A percentile compares a stretch with the other conserved stretches of the same genome.
phyloP scores from a whole-genome alignment of 129 eudicot genomes.

The Cynara cardunculus region DNA sequence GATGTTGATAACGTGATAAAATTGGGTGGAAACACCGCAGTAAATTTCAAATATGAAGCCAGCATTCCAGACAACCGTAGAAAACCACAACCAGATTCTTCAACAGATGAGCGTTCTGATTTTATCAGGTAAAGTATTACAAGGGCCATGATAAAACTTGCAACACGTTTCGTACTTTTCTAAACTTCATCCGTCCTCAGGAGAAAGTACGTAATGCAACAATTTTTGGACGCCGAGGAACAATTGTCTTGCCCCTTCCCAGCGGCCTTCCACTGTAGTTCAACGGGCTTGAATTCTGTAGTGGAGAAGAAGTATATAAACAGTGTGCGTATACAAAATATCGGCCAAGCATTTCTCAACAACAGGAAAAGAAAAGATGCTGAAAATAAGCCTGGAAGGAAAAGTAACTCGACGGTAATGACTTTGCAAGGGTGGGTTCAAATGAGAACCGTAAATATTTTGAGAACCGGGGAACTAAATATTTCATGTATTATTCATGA shows the following conservation, averaged over 20 bases:
- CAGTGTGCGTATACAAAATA: conserved; percentile 40
- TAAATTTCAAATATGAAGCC: conserved; percentile 75
- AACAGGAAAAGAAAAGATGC: conserved; percentile 64
- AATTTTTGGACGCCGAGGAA: conserved; percentile 49
- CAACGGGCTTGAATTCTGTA: conserved; percentile 30
- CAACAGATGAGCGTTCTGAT: conserved; percentile 73
- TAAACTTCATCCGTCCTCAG: conserved; percentile 33
- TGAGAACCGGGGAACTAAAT: background rate
- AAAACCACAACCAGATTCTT: conserved; percentile 79
- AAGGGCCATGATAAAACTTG: background rate
- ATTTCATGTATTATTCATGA: background rate
- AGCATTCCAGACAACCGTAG: conserved; percentile 45
- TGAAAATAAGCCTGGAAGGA: conserved; percentile 45
- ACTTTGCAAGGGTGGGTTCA: conserved; percentile 7
- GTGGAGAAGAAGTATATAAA: conserved; percentile 50
- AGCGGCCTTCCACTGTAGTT: conserved; percentile 34
- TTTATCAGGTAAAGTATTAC: conserved; percentile 58
- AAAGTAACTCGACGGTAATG: conserved; percentile 65
- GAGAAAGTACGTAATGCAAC: conserved; percentile 77
- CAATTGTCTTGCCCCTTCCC: conserved; percentile 61
- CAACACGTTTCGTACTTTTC: background rate
- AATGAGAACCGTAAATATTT: background rate
- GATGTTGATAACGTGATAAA: conserved; percentile 69
- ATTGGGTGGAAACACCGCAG: conserved; percentile 70
- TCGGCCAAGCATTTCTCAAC: conserved; percentile 65